Conservation (phyloP, 2,329 filamentous ascomycete species). For the Magnaporthiopsis poae region DNA sequence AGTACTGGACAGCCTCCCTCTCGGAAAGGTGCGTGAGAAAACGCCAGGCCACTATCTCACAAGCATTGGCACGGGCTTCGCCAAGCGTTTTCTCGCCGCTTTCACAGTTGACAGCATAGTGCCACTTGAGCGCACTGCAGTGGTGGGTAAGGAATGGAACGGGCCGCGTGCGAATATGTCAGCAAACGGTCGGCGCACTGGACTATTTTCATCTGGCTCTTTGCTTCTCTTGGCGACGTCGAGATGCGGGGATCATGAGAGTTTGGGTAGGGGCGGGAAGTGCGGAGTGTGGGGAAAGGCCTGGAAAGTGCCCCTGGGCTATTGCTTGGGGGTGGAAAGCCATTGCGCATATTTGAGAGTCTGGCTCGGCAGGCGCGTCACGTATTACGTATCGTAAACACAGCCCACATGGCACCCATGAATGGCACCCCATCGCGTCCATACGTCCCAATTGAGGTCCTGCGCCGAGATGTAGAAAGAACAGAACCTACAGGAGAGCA, state of each 20-base stretch:
- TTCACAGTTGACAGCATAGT: constrained; percentile 49
- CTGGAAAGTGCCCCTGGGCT: too few species aligned
- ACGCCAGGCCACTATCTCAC: constrained; percentile 73
- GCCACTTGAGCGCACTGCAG: constrained; percentile 62
- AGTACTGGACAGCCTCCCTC: constrained; percentile 62
- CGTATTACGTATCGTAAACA: not conserved
- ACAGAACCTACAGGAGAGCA: constrained; percentile 54
- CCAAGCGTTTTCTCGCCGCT: constrained; percentile 56
- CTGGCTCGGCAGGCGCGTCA: too few species aligned
- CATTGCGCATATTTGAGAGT: not conserved
- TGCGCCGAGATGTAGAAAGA: constrained; percentile 1
- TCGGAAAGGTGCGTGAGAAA: constrained; percentile 64
- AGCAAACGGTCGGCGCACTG: not conserved
- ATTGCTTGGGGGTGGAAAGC: too few species aligned
- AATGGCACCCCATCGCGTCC: too few species aligned
- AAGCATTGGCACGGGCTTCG: constrained; percentile 60
- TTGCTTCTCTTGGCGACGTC: not conserved
- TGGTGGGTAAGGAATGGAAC: not conserved
- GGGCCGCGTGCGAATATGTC: not conserved
- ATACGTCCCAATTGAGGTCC: not conserved
- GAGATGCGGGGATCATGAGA: not conserved
- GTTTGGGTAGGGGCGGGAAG: too few species aligned
- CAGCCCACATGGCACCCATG: not conserved
- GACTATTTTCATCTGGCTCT: not conserved
- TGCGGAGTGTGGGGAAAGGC: not conserved